A percentile compares a stretch with the other conserved stretches of the same genome.
phyloP scores from a whole-genome alignment of 139 green algal genomes.

The Chlamydomonas sp. region DNA sequence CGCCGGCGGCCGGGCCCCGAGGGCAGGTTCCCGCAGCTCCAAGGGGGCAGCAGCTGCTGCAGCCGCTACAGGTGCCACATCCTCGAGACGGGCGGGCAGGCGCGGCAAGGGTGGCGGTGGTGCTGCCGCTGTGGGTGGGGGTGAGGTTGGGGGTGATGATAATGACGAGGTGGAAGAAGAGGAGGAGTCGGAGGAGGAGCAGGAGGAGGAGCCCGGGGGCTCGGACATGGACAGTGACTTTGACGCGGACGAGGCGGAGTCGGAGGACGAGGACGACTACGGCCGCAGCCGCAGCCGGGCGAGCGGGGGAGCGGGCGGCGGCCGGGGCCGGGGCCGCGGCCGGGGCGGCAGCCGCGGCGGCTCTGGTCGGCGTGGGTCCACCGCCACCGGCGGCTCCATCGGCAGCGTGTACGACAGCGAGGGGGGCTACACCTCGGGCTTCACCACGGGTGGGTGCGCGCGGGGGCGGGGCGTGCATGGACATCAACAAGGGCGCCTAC shows the following conservation, averaged over 20 bases:
- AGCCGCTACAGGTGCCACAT: no score
- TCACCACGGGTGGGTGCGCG: constrained; percentile 10
- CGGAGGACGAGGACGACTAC: background rate
- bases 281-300: background rate
- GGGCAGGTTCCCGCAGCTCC: no score
- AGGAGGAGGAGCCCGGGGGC: constrained; percentile 6
- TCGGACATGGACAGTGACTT: background rate
- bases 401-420: constrained; percentile 7
- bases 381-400: background rate
- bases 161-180: background rate
- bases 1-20: no score
- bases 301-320: background rate
- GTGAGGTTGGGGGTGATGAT: no score
- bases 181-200: background rate
- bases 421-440: constrained; percentile 25
- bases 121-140: no score
- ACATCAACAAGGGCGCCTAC: no score
- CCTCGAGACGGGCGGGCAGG: no score
- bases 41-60: no score
- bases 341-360: background rate
- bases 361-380: background rate
- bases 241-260: background rate
- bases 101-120: no score
- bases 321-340: background rate
- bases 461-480: background rate